Evolutionary conservation across 306 rosid genomes (phyloP).

Genomic region (Calophaca sinica): DNA sequence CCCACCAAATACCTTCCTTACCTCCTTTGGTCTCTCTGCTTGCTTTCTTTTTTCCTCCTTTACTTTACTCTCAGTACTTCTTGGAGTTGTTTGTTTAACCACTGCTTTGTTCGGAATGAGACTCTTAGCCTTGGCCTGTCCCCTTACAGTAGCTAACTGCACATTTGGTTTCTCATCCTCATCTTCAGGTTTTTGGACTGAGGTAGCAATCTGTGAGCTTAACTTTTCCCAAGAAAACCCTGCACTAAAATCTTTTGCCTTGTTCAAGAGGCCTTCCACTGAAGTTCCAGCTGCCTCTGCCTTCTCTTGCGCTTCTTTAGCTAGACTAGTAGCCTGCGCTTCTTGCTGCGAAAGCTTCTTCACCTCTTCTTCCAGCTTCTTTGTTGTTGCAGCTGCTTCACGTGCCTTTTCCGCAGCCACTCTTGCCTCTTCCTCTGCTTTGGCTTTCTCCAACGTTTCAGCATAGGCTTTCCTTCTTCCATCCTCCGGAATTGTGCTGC

Average conservation of each 20-base stretch:
- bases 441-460: constrained; percentile 65
- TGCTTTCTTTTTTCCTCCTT: constrained; percentile 56
- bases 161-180: constrained; percentile 60
- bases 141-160: constrained; percentile 88
- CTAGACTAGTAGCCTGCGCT: constrained; percentile 58
- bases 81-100: constrained; percentile 54
- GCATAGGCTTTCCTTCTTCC: constrained; percentile 88
- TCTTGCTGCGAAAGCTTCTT: constrained; percentile 64
- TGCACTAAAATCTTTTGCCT: constrained; percentile 74
- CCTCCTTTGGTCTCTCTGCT: constrained; percentile 52
- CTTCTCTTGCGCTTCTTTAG: constrained; percentile 68
- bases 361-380: constrained; percentile 67
- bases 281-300: constrained; percentile 65
- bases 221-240: constrained; percentile 78
- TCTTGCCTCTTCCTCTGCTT: constrained; percentile 84
- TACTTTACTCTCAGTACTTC: constrained; percentile 42
- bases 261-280: constrained; percentile 61
- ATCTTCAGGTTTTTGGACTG: constrained; percentile 54
- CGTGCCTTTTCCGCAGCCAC: constrained; percentile 68
- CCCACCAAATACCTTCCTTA: constrained; percentile 92
- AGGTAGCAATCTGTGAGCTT: constrained; percentile 66
- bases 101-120: constrained; percentile 65
- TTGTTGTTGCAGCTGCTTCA: constrained; percentile 62
- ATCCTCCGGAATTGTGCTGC: constrained; percentile 84
- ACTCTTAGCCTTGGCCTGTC: constrained; percentile 84